Evolutionary conservation across 2,329 filamentous ascomycete species (phyloP).

Genomic region (Dactylonectria macrodidyma): DNA sequence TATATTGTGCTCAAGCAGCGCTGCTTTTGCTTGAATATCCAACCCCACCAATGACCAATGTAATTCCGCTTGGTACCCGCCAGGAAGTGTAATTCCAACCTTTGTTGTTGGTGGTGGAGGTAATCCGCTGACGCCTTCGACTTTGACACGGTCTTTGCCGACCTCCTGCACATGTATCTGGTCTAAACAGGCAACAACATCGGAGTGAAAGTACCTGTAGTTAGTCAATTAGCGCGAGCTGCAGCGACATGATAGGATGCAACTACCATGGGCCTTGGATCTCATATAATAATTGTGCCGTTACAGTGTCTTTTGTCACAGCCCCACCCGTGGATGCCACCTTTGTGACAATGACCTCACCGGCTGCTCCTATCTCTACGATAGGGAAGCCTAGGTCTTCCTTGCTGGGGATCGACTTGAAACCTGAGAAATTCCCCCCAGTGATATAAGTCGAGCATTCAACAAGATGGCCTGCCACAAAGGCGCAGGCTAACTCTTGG

Average conservation of each 20-base stretch:
- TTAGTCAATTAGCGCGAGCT: too few species aligned
- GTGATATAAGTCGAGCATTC: slow-evolving; percentile 68
- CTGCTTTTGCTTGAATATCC: slow-evolving; percentile 56
- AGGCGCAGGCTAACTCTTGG: slow-evolving; percentile 63
- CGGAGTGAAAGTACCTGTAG: slow-evolving; percentile 53
- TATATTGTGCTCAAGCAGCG: slow-evolving; percentile 28
- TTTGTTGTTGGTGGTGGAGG: slow-evolving; percentile 41
- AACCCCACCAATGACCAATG: slow-evolving; percentile 56
- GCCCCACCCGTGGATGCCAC: slow-evolving; percentile 51
- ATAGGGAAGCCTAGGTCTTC: slow-evolving; percentile 49
- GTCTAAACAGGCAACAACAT: slow-evolving; percentile 55
- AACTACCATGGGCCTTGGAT: slow-evolving; percentile 53
- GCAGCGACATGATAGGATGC: too few species aligned
- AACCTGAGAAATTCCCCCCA: slow-evolving; percentile 67
- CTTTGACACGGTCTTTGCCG: slow-evolving; percentile 44
- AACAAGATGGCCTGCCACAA: slow-evolving; percentile 67
- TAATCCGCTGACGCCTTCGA: slow-evolving; percentile 40
- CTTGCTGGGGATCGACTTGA: slow-evolving; percentile 41
- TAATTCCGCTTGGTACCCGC: slow-evolving; percentile 61
- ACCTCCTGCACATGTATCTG: slow-evolving; percentile 62
- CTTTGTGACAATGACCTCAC: slow-evolving; percentile 51
- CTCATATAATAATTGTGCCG: slow-evolving; percentile 56
- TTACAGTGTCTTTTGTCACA: slow-evolving; percentile 49
- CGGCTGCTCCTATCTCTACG: slow-evolving; percentile 50
- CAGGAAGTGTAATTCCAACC: slow-evolving; percentile 58